Evolutionary conservation across 192 early-diverging fungal genomes (phyloP).

Genomic region (Radiomyces spectabilis): DNA sequence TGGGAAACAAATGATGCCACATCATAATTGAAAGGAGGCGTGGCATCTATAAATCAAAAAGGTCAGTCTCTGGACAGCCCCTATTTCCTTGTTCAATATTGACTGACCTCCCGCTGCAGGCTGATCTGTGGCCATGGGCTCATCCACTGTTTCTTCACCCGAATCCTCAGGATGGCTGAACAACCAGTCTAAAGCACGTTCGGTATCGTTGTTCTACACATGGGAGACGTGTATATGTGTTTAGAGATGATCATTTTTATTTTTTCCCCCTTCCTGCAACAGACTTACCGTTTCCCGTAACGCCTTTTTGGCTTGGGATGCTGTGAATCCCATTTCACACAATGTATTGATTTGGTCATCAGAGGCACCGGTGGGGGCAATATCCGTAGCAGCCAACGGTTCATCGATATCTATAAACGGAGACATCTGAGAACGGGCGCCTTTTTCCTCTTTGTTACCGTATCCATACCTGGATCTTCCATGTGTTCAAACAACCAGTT

Average conservation of each 20-base stretch:
- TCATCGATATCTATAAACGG: constrained; percentile 60
- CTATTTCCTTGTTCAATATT: background rate
- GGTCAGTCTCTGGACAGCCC: constrained; percentile 7
- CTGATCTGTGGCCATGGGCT: background rate
- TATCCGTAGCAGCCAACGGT: constrained; percentile 35
- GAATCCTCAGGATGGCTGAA: constrained; percentile 77
- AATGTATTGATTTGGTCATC: constrained; percentile 60
- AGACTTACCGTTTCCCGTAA: constrained; percentile 73
- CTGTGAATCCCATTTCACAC: constrained; percentile 89
- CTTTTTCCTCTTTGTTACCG: background rate
- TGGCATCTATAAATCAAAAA: constrained; percentile 28
- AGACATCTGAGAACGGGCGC: background rate
- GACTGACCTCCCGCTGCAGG: background rate
- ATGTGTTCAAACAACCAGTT: constrained; percentile 95
- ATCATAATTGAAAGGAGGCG: constrained; percentile 48
- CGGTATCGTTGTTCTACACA: constrained; percentile 62
- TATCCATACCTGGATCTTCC: constrained; percentile 76
- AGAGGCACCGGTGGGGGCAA: constrained; percentile 27
- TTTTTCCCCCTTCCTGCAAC: too few species aligned
- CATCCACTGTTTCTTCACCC: constrained; percentile 28
- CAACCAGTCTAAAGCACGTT: constrained; percentile 93
- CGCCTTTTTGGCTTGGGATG: constrained; percentile 70
- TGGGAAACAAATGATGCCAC: constrained; percentile 86
- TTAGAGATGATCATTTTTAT: too few species aligned
- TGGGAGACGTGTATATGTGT: too few species aligned